A percentile compares a stretch with the other conserved stretches of the same genome.
Conservation (phyloP, 495 filamentous ascomycete species). For the Rusavskia elegans region DNA sequence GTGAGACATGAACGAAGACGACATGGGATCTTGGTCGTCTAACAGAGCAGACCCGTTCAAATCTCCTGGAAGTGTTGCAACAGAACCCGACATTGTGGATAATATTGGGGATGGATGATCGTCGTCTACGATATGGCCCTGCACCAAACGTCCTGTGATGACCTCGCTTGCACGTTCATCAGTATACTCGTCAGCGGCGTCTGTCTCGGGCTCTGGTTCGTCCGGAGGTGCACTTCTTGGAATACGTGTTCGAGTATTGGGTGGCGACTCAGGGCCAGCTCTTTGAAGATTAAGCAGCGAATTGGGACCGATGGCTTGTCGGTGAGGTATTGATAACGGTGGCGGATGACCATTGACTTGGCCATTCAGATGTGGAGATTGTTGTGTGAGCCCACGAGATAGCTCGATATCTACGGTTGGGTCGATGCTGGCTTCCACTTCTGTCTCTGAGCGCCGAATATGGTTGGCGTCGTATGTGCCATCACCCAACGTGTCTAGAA, state of each 20-base stretch:
- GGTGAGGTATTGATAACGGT: constrained; percentile 4
- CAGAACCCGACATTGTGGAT: constrained; percentile 44
- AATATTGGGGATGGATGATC: constrained; percentile 64
- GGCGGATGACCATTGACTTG: constrained; percentile 5
- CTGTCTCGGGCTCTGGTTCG: constrained; percentile 25
- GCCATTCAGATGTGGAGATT: not conserved
- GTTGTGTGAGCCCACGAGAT: constrained; percentile 1
- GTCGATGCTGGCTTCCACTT: constrained; percentile 5
- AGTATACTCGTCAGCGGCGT: constrained; percentile 50
- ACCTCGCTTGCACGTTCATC: constrained; percentile 82
- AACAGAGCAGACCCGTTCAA: constrained; percentile 24
- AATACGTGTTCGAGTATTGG: constrained; percentile 5
- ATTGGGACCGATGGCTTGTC: constrained; percentile 7
- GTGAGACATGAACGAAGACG: constrained; percentile 47
- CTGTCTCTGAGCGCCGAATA: not conserved
- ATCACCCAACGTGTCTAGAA: constrained; percentile 24
- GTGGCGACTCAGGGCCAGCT: constrained; percentile 10
- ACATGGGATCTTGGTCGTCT: constrained; percentile 45
- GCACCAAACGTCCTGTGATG: constrained; percentile 79
- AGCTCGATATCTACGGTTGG: constrained; percentile 9
- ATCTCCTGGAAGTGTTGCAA: constrained; percentile 21
- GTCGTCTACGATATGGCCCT: constrained; percentile 92
- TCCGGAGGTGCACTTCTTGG: constrained; percentile 23
- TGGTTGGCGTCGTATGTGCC: constrained; percentile 14
- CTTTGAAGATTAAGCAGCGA: constrained; percentile 7